These are phyloP conservation scores for Leishmania guyanensis DNA, from an alignment of 208 protist species.

Conservation along the genomic window DNA sequence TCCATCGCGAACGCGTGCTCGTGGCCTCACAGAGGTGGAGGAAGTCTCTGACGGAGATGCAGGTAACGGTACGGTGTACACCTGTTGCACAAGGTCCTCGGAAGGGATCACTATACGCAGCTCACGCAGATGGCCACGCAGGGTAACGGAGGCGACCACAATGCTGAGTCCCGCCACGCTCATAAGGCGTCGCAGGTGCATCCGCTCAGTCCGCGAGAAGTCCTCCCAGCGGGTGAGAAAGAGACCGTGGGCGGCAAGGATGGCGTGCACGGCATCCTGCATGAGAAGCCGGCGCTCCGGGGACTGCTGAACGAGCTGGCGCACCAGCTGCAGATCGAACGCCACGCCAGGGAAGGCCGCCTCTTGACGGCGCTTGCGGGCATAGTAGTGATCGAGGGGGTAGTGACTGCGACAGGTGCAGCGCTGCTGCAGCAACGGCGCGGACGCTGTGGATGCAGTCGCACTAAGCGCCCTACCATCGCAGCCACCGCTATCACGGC, in stretches of 20 bases:
- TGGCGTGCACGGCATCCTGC: slow-evolving; percentile 68
- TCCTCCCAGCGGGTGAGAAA: slow-evolving; percentile 17
- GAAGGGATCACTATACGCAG: slow-evolving; percentile 53
- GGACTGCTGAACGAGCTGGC: slow-evolving; percentile 51
- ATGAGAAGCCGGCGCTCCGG: slow-evolving; percentile 66
- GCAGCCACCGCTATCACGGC: background rate
- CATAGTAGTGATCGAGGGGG: slow-evolving; percentile 67
- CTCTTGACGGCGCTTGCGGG: slow-evolving; percentile 35
- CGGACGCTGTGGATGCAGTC: background rate
- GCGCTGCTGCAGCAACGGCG: slow-evolving; percentile 5
- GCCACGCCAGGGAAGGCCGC: slow-evolving; percentile 30
- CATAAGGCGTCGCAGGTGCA: slow-evolving; percentile 42
- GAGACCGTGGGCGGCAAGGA: slow-evolving; percentile 54
- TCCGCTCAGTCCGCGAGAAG: slow-evolving; percentile 15
- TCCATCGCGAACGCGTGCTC: background rate
- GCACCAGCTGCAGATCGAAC: slow-evolving; percentile 57
- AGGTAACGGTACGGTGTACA: background rate
- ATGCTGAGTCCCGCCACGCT: slow-evolving; percentile 50
- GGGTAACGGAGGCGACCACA: slow-evolving; percentile 31
- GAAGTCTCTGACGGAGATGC: background rate
- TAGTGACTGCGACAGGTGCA: slow-evolving; percentile 13
- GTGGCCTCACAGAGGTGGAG: too few relatives aligned
- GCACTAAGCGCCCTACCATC: background rate
- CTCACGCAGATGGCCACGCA: slow-evolving; percentile 29
- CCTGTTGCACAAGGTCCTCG: slow-evolving; percentile 30